Evolutionary conservation across 441 rosid species (phyloP).

Genomic region (Gossypium aridum): DNA sequence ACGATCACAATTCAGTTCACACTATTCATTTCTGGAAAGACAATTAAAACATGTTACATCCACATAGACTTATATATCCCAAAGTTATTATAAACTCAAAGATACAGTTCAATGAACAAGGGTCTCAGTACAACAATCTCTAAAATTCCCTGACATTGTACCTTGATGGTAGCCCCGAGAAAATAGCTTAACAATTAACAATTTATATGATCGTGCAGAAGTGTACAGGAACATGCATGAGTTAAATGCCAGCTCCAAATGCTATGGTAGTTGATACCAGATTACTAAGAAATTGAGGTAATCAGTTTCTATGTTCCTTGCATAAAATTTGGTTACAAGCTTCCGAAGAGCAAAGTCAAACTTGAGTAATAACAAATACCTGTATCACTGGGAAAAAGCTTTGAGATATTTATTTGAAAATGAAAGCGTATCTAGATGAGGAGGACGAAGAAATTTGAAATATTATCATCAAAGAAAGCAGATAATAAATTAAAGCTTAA

Average conservation of each 20-base stretch:
- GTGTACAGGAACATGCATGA: background rate
- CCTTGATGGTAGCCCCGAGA: background rate
- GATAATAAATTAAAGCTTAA: background rate
- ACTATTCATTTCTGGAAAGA: background rate
- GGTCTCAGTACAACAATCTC: background rate
- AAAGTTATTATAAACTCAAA: background rate
- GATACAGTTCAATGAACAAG: background rate
- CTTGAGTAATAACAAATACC: background rate
- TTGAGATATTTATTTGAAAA: background rate
- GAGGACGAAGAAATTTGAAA: background rate
- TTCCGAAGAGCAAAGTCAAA: background rate
- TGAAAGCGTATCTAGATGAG: background rate
- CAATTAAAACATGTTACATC: background rate
- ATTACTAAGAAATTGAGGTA: background rate
- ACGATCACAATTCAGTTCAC: background rate
- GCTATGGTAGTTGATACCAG: background rate
- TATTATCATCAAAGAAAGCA: background rate
- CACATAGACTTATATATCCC: background rate
- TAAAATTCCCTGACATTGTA: background rate
- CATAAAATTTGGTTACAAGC: background rate
- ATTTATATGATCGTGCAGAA: background rate
- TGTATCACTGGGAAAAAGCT: background rate
- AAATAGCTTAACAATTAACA: background rate
- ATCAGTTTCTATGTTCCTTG: background rate
- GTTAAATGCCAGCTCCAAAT: background rate